Evolutionary conservation across 768 basidiomycete genomes (phyloP).

Genomic region (Termitomyces sp.): DNA sequence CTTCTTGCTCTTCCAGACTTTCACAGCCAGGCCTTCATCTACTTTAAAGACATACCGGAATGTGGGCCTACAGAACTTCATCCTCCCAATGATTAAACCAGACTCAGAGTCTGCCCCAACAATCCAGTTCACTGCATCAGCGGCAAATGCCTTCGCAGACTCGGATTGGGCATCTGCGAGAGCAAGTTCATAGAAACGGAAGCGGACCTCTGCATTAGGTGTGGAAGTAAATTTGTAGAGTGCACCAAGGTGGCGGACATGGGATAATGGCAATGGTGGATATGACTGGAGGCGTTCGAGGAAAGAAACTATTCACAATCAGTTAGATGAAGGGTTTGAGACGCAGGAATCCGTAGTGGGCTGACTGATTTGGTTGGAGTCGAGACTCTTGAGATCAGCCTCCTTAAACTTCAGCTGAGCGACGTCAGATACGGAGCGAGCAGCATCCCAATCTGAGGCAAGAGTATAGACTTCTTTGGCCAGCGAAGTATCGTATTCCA

Average conservation of each 20-base stretch:
- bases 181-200: slow-evolving; percentile 75
- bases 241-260: slow-evolving; percentile 58
- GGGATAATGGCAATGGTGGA: slow-evolving; percentile 52
- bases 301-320: slow-evolving; percentile 63
- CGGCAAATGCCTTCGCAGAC: slow-evolving; percentile 50
- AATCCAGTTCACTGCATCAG: slow-evolving; percentile 63
- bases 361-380: slow-evolving; percentile 75
- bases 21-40: slow-evolving; percentile 48
- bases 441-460: slow-evolving; percentile 70
- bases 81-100: slow-evolving; percentile 68
- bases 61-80: slow-evolving; percentile 81
- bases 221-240: slow-evolving; percentile 49
- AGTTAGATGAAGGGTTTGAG: neutral
- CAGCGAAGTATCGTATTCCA: slow-evolving; percentile 73
- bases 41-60: slow-evolving; percentile 55
- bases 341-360: neutral
- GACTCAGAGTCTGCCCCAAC: slow-evolving; percentile 54
- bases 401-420: slow-evolving; percentile 51
- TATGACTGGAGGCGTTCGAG: slow-evolving; percentile 75
- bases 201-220: slow-evolving; percentile 72
- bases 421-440: slow-evolving; percentile 46
- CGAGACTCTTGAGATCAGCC: slow-evolving; percentile 60
- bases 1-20: slow-evolving; percentile 45
- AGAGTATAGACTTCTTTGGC: slow-evolving; percentile 68
- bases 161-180: slow-evolving; percentile 45